Conservation (phyloP, 306 rosid genomes). For the Cercis canadensis region DNA sequence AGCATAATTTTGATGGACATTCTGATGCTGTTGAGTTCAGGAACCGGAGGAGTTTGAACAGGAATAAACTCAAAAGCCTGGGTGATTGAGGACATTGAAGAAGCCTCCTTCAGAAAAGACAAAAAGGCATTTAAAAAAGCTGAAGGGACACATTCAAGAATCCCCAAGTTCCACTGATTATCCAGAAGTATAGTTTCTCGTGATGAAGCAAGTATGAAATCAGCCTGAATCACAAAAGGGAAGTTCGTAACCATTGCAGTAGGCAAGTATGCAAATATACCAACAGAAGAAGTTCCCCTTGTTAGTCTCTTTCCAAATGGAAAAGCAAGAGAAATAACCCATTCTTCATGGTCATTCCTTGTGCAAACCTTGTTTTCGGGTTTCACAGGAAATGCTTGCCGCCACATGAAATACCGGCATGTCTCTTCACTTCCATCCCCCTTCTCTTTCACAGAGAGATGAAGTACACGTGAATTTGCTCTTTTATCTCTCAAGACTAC, state of each 20-base stretch:
- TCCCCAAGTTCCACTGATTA: slow-evolving; percentile 34
- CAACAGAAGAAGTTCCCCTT: slow-evolving; percentile 11
- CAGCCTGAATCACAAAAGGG: slow-evolving; percentile 38
- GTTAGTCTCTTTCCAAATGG: slow-evolving; percentile 29
- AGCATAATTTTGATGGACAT: slow-evolving; percentile 14
- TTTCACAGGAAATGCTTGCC: slow-evolving; percentile 33
- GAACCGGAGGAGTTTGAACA: slow-evolving; percentile 9
- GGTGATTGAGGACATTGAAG: background rate
- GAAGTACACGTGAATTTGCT: slow-evolving; percentile 12
- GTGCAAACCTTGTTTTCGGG: slow-evolving; percentile 13
- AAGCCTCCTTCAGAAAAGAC: background rate
- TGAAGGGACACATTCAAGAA: slow-evolving; percentile 39
- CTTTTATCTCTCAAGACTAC: background rate
- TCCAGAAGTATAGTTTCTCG: slow-evolving; percentile 32
- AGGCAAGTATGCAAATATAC: slow-evolving; percentile 31
- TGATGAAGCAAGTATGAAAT: slow-evolving; percentile 37
- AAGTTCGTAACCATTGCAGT: slow-evolving; percentile 33
- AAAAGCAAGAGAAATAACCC: slow-evolving; percentile 36
- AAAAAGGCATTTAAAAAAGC: slow-evolving; percentile 29
- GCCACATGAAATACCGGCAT: slow-evolving; percentile 35
- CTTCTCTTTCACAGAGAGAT: slow-evolving; percentile 33
- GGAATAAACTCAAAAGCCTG: slow-evolving; percentile 27
- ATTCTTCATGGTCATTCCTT: slow-evolving; percentile 27
- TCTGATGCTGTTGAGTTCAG: background rate
- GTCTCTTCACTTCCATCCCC: background rate